Evolutionary conservation across 805 yeast genomes (phyloP).

Genomic region (Barnettozyma sp.): DNA sequence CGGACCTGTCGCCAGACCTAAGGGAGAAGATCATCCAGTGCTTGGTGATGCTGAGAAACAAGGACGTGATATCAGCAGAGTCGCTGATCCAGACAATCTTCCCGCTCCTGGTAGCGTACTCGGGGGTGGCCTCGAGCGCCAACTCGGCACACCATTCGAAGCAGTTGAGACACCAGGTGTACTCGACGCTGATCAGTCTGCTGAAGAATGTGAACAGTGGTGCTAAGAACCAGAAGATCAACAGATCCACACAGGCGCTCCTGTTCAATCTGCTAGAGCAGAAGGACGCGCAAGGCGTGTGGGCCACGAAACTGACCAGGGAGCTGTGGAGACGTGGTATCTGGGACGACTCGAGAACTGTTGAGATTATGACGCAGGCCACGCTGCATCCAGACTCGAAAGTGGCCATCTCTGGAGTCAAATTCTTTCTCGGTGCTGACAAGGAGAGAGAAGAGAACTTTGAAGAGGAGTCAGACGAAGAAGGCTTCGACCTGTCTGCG

Average conservation of each 20-base stretch:
- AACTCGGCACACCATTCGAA: constrained; percentile 65
- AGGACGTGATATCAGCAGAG: constrained; percentile 73
- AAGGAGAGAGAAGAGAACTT: constrained; percentile 82
- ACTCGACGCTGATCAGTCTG: constrained; percentile 68
- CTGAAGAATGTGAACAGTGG: constrained; percentile 81
- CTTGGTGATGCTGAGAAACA: constrained; percentile 84
- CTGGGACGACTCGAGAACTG: constrained; percentile 96
- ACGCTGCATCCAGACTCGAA: constrained; percentile 81
- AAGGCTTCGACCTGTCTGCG: constrained; percentile 64
- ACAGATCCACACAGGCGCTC: constrained; percentile 85
- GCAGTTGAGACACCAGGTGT: constrained; percentile 74
- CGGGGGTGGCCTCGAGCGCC: constrained; percentile 38
- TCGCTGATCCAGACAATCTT: constrained; percentile 77
- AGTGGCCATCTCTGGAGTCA: constrained; percentile 83
- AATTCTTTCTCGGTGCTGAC: constrained; percentile 92
- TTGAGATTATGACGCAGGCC: constrained; percentile 97
- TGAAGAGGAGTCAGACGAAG: constrained; percentile 64
- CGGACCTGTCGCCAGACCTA: constrained; percentile 73
- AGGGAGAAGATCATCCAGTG: constrained; percentile 89
- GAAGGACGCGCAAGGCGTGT: constrained; percentile 76
- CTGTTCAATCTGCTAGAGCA: constrained; percentile 80
- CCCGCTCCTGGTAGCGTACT: constrained; percentile 72
- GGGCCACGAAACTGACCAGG: constrained; percentile 94
- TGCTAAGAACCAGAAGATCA: constrained; percentile 83
- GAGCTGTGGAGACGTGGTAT: constrained; percentile 97